Conservation (phyloP, 2,329 filamentous ascomycete genomes). For the Aspergillus flavus region DNA sequence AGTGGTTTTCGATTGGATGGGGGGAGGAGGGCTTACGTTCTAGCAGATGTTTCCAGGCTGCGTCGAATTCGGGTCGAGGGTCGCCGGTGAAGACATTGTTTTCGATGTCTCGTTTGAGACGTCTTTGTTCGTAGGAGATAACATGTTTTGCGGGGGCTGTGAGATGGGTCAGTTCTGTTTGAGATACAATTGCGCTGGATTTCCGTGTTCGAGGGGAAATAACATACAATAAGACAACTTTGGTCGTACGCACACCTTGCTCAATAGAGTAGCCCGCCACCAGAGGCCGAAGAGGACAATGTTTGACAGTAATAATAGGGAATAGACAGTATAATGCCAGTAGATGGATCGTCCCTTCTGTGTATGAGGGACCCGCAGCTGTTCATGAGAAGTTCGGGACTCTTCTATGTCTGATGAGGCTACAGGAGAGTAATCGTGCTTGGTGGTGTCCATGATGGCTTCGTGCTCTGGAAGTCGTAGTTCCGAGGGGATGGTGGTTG, state of each 20-base stretch:
- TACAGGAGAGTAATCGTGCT: not conserved
- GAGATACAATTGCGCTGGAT: not conserved
- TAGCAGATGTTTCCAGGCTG: not conserved
- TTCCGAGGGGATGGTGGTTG: not conserved
- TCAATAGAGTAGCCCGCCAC: not conserved
- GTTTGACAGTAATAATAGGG: not conserved
- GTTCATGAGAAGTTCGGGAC: not conserved
- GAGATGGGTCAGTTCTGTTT: not conserved
- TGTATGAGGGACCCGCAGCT: not conserved
- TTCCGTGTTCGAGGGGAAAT: not conserved
- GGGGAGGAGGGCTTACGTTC: not conserved
- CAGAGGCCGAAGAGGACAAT: not conserved
- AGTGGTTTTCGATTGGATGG: not conserved
- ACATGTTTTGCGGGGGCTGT: not conserved
- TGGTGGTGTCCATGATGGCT: not conserved
- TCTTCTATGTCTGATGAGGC: not conserved
- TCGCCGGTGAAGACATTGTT: not conserved
- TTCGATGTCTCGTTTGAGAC: not conserved
- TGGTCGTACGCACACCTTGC: not conserved
- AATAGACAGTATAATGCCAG: not conserved
- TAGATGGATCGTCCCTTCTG: not conserved
- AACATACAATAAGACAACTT: not conserved
- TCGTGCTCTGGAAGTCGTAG: not conserved
- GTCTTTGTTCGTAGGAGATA: not conserved
- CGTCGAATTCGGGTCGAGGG: not conserved